Base-by-base conservation (phyloP, 495 filamentous ascomycete genomes). In the Gamarada debralockiae region DNA sequence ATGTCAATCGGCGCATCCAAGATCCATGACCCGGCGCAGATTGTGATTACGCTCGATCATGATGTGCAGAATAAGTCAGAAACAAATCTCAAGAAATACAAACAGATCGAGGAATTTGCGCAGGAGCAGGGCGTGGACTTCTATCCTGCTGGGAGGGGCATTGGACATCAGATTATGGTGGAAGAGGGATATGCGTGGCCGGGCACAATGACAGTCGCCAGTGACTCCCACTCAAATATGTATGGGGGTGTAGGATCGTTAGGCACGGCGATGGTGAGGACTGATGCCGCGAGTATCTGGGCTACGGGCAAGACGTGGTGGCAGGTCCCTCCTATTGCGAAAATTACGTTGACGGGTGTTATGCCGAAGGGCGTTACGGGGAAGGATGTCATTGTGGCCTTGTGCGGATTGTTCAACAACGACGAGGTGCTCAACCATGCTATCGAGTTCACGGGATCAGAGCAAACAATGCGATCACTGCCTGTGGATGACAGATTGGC, bases 351-450 rank as follows among this genome's bases (percentile, higher is more conserved):
- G 15, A 88, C 78, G 0, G 92, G 93, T 12, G 65, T 77, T 2
- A 64, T 96, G 8, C 92, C 89, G 0, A 66, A 66, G 2, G 93
- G 93, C 3, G 93, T 97, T 1, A 92, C 90, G 0, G 92, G 90
- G 38, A 98, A 97, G 69, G 92, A 98, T 69, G 86, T 96, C 15
- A 97, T 98, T 63, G 82, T 97, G 15, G 86, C 90, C 0, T 73
- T 97, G 2, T 96, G 91, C 57, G 88, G 86, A 5, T 67, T 96
- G 10, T 95, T 97, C 73, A 87, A 88, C 65, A 81, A 86, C 23
- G 89, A 95, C 59, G 89, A 96, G 39, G 93, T 96, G 0, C 73
- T 97, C 7, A 98, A 97, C 68, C 90, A 96, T 69, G 84, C 84
- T 9, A 85, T 97, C 57, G 92, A 97, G 66, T 96, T 97, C 62